Evolutionary conservation across 192 early-diverging fungal species (phyloP), one percentile per base, ranked within the genome.

Genomic region (Pecoramyces ruminantium): DNA sequence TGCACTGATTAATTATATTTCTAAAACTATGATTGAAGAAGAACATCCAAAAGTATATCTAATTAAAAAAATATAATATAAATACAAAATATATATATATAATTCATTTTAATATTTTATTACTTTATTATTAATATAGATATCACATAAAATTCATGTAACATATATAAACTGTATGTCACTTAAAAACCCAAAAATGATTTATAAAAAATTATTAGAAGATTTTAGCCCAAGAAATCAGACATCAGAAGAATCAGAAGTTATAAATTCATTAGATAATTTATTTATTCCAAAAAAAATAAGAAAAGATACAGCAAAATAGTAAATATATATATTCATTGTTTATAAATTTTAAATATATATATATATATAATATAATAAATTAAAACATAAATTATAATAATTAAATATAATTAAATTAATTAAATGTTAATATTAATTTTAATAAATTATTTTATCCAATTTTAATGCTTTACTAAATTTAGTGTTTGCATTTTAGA

Each of bases 401-500:
- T 79, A 6, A 9, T 21, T 27, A 28, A 28, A 77, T n/a, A n/a
- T n/a, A n/a, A n/a, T n/a, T n/a, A n/a, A n/a, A n/a, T n/a, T n/a
- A n/a, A n/a, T n/a, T n/a, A n/a, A n/a, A n/a, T n/a, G n/a, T n/a
- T n/a, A n/a, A n/a, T n/a, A n/a, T n/a, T n/a, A n/a, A n/a, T n/a
- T n/a, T n/a, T n/a, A n/a, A n/a, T n/a, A n/a, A n/a, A n/a, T n/a
- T n/a, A n/a, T n/a, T n/a, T n/a, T n/a, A n/a, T n/a, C n/a, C n/a
- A n/a, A n/a, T n/a, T n/a, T n/a, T n/a, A n/a, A n/a, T n/a, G n/a
- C n/a, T n/a, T n/a, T 30, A 27, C 28, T 81, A 21, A 11, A 34
- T 29, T 67, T 78, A 94, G 92, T 80, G 88, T 94, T 27, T 88
- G 96, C 4, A 86, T 99, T 13, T 86, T 99, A 21, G 97, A 99